phyloP scores from a whole-genome alignment of 352 stramenopile genomes.

The Globisporangium solare region DNA sequence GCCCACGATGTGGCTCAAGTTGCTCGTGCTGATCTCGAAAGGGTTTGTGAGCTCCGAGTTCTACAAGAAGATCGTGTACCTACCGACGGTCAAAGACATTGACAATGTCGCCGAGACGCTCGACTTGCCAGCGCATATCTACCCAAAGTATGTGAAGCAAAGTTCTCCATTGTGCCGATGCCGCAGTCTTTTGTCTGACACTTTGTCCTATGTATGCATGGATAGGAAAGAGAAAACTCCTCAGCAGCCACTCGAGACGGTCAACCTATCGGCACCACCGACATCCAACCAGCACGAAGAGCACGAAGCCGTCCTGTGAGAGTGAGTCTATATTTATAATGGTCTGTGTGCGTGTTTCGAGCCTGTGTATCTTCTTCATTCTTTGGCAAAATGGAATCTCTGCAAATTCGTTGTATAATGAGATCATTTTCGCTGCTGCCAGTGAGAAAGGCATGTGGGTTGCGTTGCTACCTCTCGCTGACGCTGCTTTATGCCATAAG shows the following conservation, averaged over 20 bases:
- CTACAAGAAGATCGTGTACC: constrained; percentile 77
- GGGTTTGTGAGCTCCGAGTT: constrained; percentile 59
- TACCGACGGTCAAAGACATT: constrained; percentile 43
- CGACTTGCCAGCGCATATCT: constrained; percentile 42
- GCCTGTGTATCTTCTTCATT: no score
- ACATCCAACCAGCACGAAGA: neutral
- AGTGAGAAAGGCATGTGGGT: no score
- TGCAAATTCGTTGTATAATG: no score
- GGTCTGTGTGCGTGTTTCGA: no score
- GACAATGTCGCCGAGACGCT: constrained; percentile 42
- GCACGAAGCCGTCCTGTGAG: constrained; percentile 5
- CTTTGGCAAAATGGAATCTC: no score
- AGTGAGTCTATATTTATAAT: no score
- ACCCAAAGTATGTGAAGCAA: constrained; percentile 10
- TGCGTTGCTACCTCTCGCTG: no score
- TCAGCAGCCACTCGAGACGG: neutral
- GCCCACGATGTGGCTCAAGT: constrained; percentile 67
- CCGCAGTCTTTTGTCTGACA: no score
- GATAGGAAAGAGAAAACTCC: no score
- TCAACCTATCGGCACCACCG: neutral
- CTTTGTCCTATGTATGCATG: no score
- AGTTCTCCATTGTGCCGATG: no score
- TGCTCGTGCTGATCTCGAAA: constrained; percentile 64
- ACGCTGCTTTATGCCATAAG: neutral
- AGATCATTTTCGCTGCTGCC: no score